Percentiles rank a stretch among this genome's conserved stretches.
These are phyloP conservation scores for Leccinum griseonigrum DNA, from an alignment of 1,284 basidiomycete genomes.

Conservation along the genomic window DNA sequence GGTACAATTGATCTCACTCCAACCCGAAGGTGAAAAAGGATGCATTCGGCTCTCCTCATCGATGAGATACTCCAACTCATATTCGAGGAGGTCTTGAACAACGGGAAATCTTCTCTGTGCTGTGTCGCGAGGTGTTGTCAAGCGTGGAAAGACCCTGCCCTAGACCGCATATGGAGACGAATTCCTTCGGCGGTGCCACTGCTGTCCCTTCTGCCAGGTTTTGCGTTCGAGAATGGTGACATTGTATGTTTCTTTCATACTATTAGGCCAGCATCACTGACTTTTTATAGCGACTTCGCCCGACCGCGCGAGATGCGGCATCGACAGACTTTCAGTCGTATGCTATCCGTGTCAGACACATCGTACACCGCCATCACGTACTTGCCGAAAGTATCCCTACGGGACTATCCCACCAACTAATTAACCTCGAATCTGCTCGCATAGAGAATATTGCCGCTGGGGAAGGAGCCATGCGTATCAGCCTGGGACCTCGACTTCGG, in stretches of 20 bases:
- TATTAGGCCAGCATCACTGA: neutral
- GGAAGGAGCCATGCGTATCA: slow-evolving; percentile 32
- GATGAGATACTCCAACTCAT: slow-evolving; percentile 51
- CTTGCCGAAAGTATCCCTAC: slow-evolving; percentile 27
- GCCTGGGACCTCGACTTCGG: slow-evolving; percentile 37
- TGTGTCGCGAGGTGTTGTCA: slow-evolving; percentile 42
- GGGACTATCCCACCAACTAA: slow-evolving; percentile 30
- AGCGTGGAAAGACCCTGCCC: slow-evolving; percentile 56
- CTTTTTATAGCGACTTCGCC: slow-evolving; percentile 15
- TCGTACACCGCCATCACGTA: slow-evolving; percentile 37
- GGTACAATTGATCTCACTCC: neutral
- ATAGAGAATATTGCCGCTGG: slow-evolving; percentile 38
- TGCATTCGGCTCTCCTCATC: slow-evolving; percentile 50
- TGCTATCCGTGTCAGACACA: slow-evolving; percentile 45
- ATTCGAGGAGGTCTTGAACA: slow-evolving; percentile 37
- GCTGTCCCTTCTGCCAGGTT: slow-evolving; percentile 41
- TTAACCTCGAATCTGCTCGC: slow-evolving; percentile 38
- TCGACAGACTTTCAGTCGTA: slow-evolving; percentile 40
- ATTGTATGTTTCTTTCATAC: slow-evolving; percentile 12
- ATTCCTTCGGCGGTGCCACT: slow-evolving; percentile 47
- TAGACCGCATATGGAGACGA: slow-evolving; percentile 51
- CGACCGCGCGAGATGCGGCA: slow-evolving; percentile 12
- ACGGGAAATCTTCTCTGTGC: slow-evolving; percentile 30
- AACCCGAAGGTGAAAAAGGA: slow-evolving; percentile 17
- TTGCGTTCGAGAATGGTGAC: slow-evolving; percentile 4